A percentile compares a stretch with the other conserved stretches of the same genome.
These are phyloP conservation scores for Saksenaea vasiformis DNA, from an alignment of 371 early-diverging fungal species.

Conservation along the genomic window DNA sequence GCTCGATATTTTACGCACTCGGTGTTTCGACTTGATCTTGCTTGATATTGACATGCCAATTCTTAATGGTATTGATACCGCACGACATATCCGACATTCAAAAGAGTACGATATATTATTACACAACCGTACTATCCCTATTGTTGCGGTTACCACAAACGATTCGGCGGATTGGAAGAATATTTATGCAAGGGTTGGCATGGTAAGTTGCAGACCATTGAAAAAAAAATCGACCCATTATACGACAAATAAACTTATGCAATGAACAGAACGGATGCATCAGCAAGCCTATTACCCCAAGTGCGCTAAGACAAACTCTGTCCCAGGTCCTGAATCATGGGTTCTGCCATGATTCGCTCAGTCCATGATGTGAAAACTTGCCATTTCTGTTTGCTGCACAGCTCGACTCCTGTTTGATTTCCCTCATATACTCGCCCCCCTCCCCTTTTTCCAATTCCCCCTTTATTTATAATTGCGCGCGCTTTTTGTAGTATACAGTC, in stretches of 20 bases:
- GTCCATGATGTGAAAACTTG: background rate
- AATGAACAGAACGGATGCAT: conserved; percentile 47
- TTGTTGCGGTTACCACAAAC: conserved; percentile 72
- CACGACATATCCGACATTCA: conserved; percentile 38
- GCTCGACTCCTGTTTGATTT: background rate
- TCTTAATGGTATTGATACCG: conserved; percentile 58
- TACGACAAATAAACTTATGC: background rate
- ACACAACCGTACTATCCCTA: conserved; percentile 58
- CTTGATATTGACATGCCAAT: conserved; percentile 71
- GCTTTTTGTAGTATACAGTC: background rate
- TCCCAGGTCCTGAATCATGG: conserved; percentile 27
- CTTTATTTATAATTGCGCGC: conserved; percentile 4
- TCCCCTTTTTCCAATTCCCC: background rate
- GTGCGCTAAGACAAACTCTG: conserved; percentile 33
- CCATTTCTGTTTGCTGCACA: background rate
- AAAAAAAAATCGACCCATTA: background rate
- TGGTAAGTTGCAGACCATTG: conserved; percentile 14
- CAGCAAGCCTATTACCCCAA: conserved; percentile 46
- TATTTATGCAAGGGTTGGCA: conserved; percentile 32
- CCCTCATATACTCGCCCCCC: background rate
- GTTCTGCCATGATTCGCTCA: conserved; percentile 20
- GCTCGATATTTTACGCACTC: conserved; percentile 40
- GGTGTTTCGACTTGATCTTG: conserved; percentile 53
- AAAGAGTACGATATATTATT: conserved; percentile 44
- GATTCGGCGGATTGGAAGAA: conserved; percentile 31